Evolutionary conservation across 805 yeast species (phyloP).

Genomic region (Novakomyces olei): DNA sequence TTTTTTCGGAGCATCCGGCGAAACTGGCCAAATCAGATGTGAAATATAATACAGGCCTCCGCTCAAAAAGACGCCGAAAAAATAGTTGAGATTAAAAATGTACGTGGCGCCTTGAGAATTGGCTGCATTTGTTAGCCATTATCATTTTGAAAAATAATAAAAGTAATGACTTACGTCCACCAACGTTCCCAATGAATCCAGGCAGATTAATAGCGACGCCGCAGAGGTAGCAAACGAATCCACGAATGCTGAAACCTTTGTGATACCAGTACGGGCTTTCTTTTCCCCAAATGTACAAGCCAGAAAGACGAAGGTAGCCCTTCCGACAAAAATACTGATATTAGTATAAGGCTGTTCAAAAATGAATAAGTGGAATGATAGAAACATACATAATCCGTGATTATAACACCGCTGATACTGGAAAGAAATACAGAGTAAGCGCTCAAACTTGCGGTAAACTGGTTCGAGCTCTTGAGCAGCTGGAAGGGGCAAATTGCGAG

Average conservation of each 20-base stretch:
- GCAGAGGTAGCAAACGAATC: conserved; percentile 51
- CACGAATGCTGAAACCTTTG: conserved; percentile 66
- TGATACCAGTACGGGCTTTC: conserved; percentile 36
- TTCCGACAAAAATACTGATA: conserved; percentile 29
- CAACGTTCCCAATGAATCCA: conserved; percentile 67
- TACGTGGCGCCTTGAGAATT: conserved; percentile 63
- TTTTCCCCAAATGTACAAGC: conserved; percentile 32
- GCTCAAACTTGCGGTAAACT: conserved; percentile 54
- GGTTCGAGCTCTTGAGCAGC: conserved; percentile 39
- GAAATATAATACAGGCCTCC: conserved; percentile 32
- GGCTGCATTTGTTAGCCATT: too few species aligned
- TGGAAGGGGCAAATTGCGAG: conserved; percentile 65
- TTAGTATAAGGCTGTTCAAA: neutral
- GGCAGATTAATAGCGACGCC: conserved; percentile 70
- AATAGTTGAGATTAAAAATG: conserved; percentile 52
- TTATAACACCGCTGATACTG: conserved; percentile 58
- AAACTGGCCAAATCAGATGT: conserved; percentile 28
- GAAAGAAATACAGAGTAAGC: conserved; percentile 70
- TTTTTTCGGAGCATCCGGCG: neutral
- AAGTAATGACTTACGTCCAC: too few species aligned
- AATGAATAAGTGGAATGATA: too few species aligned
- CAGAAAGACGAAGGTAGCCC: conserved; percentile 41
- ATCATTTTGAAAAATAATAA: too few species aligned
- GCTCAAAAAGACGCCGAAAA: conserved; percentile 48
- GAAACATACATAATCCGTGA: conserved; percentile 18